Base-by-base conservation (phyloP, 176 grass and related monocot species). In the Rhynchospora breviuscula region DNA sequence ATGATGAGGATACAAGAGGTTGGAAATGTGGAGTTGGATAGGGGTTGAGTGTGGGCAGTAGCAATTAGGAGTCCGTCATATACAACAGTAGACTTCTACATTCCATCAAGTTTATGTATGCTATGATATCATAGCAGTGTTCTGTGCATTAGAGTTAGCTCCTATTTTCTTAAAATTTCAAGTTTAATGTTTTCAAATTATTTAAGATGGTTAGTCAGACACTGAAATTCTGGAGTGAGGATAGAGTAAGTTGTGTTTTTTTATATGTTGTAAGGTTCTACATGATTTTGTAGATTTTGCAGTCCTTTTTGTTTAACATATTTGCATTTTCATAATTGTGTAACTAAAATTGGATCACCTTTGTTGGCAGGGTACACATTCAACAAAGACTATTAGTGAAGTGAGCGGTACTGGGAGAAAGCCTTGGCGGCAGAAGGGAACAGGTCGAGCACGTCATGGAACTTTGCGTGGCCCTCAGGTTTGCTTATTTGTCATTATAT, bases 371-470 rank as follows among this genome's bases (percentile, higher is more conserved):
- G 96, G 93, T 17, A 93, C 93, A 62, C 93, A 95, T 70, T 93
- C 89, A 67, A 93, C 91, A 56, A 99, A 99, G 92, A 95, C 91
- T 6, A 89, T 95, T 57, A 92, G 90, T 59, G 89, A 93, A 88
- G 96, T 99, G 22, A 95, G 91, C 25, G 96, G 96, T 14, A 93
- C 93, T 31, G 96, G 96, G 49, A 91, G 77, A 84, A 99, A 99
- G 67, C 89, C 91, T 5, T 93, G 93, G 76, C 88, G 79, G 1
- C 93, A 99, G 88, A 99, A 95, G 35, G 86, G 88, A 83, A 95
- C 96, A 7, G 86, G 93, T 44, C 89, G 91, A 86, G 96, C 96
- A 80, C 73, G 93, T 9, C 93, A 95, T 85, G 93, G 96, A 77
- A 91, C 91, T 87, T 68, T 95, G 35, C 83, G 86, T 81, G 88